Evolutionary conservation across 371 early-diverging fungal species (phyloP), one percentile per base, ranked within the genome.

Genomic region (Mucor circinelloides): DNA sequence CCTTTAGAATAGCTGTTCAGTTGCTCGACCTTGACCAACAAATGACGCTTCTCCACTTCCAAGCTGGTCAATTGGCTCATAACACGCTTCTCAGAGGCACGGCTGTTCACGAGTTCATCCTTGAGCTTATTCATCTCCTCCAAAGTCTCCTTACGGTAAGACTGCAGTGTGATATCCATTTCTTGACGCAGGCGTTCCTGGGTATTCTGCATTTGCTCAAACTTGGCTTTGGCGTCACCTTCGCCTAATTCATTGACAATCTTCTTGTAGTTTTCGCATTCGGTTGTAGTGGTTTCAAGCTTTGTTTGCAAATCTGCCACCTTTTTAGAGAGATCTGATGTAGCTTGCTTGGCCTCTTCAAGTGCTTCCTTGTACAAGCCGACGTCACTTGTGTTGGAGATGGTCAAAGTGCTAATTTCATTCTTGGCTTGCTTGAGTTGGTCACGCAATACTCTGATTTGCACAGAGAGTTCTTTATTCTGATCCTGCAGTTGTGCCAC

Each of bases 401-500:
- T 42, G 7, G 55, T 21, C 5, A 15, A 27, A 3, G 28, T 12
- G 1, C 31, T 15, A 17, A 57, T 44, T 57, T 58, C 27, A 19
- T 46, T 31, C 2, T 44, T 31, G 3, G 44, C 30, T 17, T 56
- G 9, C 40, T 40, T 23, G 21, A 64, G 32, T n/a, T 64, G 3
- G 7, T 65, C 36, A 4, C 12, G 46, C 25, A 65, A 25, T 32
- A 32, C 3, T 42, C 54, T 42, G 13, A 55, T 31, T 60, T 67
- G 46, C 32, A 13, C 23, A 5, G 36, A 25, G 19, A 70, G 50
- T 0, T 55, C 31, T 21, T 19, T 42, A 28, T 70, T 70, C 6
- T 40, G 56, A 25, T 65, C 70, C 38, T 65, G 65, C 12, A 70
- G 46, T 28, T 64, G 48, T 17, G 61, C 44, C 8, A 70, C 70